Base-by-base conservation (phyloP, 1,284 basidiomycete genomes). In the Tremellales sp. region DNA sequence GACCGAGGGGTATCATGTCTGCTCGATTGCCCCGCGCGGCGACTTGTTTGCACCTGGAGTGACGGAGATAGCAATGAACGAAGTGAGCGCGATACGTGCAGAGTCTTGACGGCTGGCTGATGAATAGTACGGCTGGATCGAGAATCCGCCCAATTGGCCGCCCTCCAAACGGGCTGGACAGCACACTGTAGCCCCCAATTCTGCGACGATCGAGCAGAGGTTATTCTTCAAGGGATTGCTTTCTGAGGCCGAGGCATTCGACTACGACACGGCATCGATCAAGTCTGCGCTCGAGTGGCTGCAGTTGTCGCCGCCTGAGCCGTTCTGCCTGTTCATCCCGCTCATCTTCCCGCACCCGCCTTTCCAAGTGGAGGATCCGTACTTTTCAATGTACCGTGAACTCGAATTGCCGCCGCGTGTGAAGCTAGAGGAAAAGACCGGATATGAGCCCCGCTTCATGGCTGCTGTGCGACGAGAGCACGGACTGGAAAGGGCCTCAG, bases 241-340 rank as follows among this genome's bases (percentile, higher is more conserved):
- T 1, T 19, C 23, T n/a, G 37, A 50, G 21, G 19, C 43, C 23
- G 37, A 27, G 17, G n/a, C 43, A 13, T 19, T 31, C 12, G 48
- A 50, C 36, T 50, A 39, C 29, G 48, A 50, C 31, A 22, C 25
- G 19, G 48, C 42, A 7, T 25, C 39, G 13, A 46, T 50, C 13
- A 12, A 40, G 12, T 27, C 35, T 22, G 22, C 48, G 7, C 27
- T 50, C 37, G 22, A 37, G 27, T 50, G 48, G 48, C 43, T 50
- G 8, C 21, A 26, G 33, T 45, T 43, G 10, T 26, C 23, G 3
- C 48, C 48, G 21, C 48, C 48, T 3, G 48, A 50, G 37, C 48
- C 48, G 5, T 50, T 45, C 48, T 45, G 43, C 35, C 33, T 50
- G 24, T 50, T 50, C 33, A 25, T 50, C n/a, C 48, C 48, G 12